Evolutionary conservation across 1,139 yeast species (phyloP).

Genomic region (Kodamaea sp.): DNA sequence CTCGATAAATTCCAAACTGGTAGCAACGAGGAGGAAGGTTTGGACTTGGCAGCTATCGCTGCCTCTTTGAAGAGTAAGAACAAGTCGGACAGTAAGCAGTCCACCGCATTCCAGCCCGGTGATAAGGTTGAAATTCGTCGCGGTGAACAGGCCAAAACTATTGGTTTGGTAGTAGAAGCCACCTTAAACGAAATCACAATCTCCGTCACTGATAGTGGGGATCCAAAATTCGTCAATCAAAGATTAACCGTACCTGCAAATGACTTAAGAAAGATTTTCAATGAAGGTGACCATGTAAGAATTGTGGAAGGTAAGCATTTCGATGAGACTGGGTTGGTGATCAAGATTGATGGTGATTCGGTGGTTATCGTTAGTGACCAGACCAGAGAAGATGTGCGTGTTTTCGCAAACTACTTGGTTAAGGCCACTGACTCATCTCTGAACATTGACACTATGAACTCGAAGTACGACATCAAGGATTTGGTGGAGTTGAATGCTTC

Average conservation of each 20-base stretch:
- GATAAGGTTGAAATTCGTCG: slow-evolving; percentile 88
- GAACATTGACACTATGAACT: slow-evolving; percentile 41
- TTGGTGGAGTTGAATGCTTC: slow-evolving; percentile 86
- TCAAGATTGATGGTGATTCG: slow-evolving; percentile 76
- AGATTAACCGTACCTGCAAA: slow-evolving; percentile 69
- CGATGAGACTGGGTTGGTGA: slow-evolving; percentile 94
- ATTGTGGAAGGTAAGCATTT: slow-evolving; percentile 88
- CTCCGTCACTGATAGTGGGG: slow-evolving; percentile 54
- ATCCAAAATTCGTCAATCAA: slow-evolving; percentile 49
- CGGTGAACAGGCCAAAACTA: slow-evolving; percentile 92
- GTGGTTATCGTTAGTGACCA: slow-evolving; percentile 90
- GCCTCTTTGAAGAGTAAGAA: slow-evolving; percentile 71
- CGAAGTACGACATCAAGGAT: slow-evolving; percentile 84
- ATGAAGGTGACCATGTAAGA: slow-evolving; percentile 93
- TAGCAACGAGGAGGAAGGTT: slow-evolving; percentile 66
- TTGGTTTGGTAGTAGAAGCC: slow-evolving; percentile 75
- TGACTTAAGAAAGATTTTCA: slow-evolving; percentile 81
- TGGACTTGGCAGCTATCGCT: slow-evolving; percentile 84
- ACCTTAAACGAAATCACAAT: slow-evolving; percentile 65
- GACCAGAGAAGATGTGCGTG: slow-evolving; percentile 83
- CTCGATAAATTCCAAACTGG: slow-evolving; percentile 79
- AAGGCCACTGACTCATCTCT: slow-evolving; percentile 74
- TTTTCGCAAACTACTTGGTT: slow-evolving; percentile 84
- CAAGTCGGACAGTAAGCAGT: slow-evolving; percentile 28
- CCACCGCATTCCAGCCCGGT: slow-evolving; percentile 80